phyloP scores from a whole-genome alignment of 495 filamentous ascomycete species.

The Lasiosphaeria miniovina region DNA sequence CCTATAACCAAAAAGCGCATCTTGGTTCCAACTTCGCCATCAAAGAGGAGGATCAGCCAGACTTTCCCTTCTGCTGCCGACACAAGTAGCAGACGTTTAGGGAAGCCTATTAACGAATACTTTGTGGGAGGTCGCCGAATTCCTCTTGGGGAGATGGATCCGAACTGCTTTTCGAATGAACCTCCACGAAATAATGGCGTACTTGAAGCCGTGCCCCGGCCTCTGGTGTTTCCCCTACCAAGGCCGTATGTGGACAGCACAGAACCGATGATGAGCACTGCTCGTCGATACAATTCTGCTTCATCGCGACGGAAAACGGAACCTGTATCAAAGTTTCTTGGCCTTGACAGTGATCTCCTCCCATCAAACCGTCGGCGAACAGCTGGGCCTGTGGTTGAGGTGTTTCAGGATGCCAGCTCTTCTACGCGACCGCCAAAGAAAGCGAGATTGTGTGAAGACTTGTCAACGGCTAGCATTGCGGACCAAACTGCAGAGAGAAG shows the following conservation, averaged over 20 bases:
- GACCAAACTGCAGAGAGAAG: slow-evolving; percentile 31
- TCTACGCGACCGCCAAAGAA: slow-evolving; percentile 47
- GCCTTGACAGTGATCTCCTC: slow-evolving; percentile 14
- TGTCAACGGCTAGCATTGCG: slow-evolving; percentile 15
- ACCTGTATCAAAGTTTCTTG: slow-evolving; percentile 38
- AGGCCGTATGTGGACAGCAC: slow-evolving; percentile 42
- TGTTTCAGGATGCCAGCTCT: slow-evolving; percentile 22
- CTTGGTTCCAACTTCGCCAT: slow-evolving; percentile 33
- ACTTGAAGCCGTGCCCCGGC: slow-evolving; percentile 30
- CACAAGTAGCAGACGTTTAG: slow-evolving; percentile 43
- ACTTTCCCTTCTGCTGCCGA: slow-evolving; percentile 18
- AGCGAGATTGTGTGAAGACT: slow-evolving; percentile 46
- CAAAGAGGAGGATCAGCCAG: slow-evolving; percentile 43
- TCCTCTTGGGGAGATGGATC: slow-evolving; percentile 81
- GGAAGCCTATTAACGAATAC: slow-evolving; percentile 72
- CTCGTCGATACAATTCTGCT: slow-evolving; percentile 26
- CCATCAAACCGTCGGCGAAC: slow-evolving; percentile 37
- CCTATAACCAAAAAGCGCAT: slow-evolving; percentile 82
- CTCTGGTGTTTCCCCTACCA: slow-evolving; percentile 47
- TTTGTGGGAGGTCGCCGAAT: slow-evolving; percentile 68
- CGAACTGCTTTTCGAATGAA: slow-evolving; percentile 65
- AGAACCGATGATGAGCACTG: slow-evolving; percentile 11
- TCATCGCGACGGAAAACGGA: slow-evolving; percentile 39
- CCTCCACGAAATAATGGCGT: slow-evolving; percentile 20
- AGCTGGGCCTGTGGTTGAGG: slow-evolving; percentile 20